Percentiles rank a stretch among this genome's conserved stretches.
phyloP scores from a whole-genome alignment of 1,139 yeast genomes.

The Candida frijolesensis region DNA sequence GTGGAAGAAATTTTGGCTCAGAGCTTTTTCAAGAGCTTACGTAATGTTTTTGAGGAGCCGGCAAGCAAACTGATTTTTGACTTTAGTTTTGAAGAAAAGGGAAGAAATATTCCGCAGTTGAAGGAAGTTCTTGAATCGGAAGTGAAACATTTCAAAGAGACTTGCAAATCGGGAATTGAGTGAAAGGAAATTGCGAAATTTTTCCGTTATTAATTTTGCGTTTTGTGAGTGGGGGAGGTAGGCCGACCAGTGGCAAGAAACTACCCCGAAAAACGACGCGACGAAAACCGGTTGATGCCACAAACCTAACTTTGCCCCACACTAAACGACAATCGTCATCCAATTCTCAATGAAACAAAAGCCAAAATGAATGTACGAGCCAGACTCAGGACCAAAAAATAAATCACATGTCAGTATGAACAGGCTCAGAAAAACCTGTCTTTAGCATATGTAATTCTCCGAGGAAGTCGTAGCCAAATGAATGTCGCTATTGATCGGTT shows the following conservation, averaged over 20 bases:
- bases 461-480: background rate
- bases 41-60: constrained; percentile 55
- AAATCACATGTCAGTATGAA: background rate
- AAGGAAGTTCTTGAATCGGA: constrained; percentile 50
- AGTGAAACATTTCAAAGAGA: constrained; percentile 31
- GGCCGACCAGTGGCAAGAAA: too few species aligned
- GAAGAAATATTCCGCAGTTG: constrained; percentile 39
- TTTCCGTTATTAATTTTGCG: background rate
- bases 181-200: constrained; percentile 1
- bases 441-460: background rate
- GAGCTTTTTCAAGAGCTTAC: constrained; percentile 47
- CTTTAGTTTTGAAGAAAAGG: constrained; percentile 58
- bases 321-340: too few species aligned
- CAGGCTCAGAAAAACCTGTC: background rate
- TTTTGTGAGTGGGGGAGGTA: background rate
- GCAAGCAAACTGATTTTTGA: constrained; percentile 51
- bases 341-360: background rate
- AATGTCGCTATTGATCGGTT: background rate
- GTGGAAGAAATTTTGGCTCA: constrained; percentile 57
- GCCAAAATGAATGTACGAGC: background rate
- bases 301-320: too few species aligned
- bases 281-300: background rate
- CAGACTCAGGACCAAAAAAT: background rate
- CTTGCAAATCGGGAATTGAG: constrained; percentile 9
- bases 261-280: background rate